Evolutionary conservation across 768 basidiomycete genomes (phyloP).

Genomic region (Tephrocybe rancida): DNA sequence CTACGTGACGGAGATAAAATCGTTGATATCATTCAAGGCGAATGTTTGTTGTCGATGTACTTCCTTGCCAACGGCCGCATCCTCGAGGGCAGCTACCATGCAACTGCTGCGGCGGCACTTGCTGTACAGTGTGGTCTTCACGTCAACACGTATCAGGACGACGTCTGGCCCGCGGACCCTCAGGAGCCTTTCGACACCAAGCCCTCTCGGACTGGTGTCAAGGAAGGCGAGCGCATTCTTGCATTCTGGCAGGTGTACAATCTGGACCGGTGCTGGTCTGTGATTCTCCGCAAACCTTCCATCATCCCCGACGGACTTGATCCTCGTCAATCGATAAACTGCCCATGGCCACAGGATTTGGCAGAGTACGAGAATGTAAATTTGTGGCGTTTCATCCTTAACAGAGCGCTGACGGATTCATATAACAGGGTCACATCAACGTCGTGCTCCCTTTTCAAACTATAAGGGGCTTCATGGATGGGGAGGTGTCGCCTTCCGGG

Average conservation of each 20-base stretch:
- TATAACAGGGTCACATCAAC: conserved; percentile 58
- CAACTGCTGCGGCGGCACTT: conserved; percentile 71
- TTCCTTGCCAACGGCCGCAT: conserved; percentile 77
- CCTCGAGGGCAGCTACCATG: conserved; percentile 79
- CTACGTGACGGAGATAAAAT: conserved; percentile 56
- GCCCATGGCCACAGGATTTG: conserved; percentile 78
- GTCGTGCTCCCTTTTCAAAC: conserved; percentile 56
- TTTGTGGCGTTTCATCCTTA: conserved; percentile 5
- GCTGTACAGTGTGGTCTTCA: conserved; percentile 77
- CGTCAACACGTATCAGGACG: conserved; percentile 35
- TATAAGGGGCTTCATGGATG: conserved; percentile 63
- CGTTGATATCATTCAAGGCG: conserved; percentile 76
- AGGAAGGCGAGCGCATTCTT: conserved; percentile 71
- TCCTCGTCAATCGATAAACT: conserved; percentile 59
- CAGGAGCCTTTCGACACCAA: conserved; percentile 50
- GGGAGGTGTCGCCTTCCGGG: conserved; percentile 53
- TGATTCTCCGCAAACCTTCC: conserved; percentile 66
- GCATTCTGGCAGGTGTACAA: conserved; percentile 87
- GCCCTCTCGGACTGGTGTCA: conserved; percentile 57
- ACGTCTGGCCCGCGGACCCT: conserved; percentile 34
- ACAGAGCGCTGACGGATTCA: conserved; percentile 3
- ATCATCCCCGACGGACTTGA: conserved; percentile 67
- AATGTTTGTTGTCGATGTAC: conserved; percentile 74
- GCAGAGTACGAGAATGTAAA: conserved; percentile 73
- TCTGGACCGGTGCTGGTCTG: conserved; percentile 82